A percentile compares a stretch with the other conserved stretches of the same genome.
phyloP scores from a whole-genome alignment of 495 filamentous ascomycete genomes.

The Letharia lupina region DNA sequence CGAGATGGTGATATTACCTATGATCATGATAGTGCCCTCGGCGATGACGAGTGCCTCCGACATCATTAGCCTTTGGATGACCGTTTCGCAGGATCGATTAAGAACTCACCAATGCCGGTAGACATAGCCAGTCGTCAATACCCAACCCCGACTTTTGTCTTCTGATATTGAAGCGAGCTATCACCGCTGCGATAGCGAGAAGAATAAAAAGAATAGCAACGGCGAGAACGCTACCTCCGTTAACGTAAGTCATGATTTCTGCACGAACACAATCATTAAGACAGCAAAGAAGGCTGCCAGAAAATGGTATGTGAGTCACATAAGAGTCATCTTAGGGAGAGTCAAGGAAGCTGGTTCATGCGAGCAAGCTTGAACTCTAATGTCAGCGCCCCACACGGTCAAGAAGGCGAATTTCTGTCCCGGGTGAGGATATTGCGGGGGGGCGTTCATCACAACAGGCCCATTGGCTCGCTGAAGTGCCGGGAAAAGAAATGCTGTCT shows the following conservation, averaged over 20 bases:
- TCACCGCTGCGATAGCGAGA: not conserved
- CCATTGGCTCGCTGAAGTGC: not conserved
- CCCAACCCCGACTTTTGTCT: not conserved
- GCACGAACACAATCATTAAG: not conserved
- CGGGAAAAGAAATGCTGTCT: not conserved
- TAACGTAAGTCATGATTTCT: not conserved
- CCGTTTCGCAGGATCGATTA: not conserved
- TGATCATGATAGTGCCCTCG: slow-evolving; percentile 1
- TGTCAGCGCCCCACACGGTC: not conserved
- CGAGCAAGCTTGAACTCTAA: slow-evolving; percentile 1
- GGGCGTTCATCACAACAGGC: not conserved
- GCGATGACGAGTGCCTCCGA: not conserved
- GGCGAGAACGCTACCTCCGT: not conserved
- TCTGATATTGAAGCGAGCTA: not conserved
- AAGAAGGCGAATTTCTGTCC: not conserved
- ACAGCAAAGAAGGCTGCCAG: not conserved
- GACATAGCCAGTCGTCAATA: slow-evolving; percentile 4
- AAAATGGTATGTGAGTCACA: not conserved
- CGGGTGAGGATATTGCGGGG: not conserved
- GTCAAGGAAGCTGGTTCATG: not conserved
- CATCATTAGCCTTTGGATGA: not conserved
- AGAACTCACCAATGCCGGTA: slow-evolving; percentile 5
- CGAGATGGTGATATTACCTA: not conserved
- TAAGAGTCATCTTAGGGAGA: not conserved
- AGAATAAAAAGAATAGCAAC: not conserved